Percentiles rank a stretch among this genome's conserved stretches.
Conservation (phyloP, 2,329 filamentous ascomycete genomes). For the Cryphonectria radicalis region DNA sequence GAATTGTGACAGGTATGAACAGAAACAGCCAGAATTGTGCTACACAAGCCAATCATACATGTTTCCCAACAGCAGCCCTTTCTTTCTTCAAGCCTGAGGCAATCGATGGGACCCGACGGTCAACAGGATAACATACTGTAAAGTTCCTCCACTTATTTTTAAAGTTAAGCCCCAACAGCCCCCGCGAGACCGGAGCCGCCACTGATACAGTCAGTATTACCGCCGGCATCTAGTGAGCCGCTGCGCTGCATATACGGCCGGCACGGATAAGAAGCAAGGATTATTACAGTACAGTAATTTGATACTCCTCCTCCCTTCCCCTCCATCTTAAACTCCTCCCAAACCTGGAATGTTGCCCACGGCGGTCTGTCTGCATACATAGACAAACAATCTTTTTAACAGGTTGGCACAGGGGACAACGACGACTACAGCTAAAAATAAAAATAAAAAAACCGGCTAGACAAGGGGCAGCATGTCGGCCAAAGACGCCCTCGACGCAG, state of each 20-base stretch:
- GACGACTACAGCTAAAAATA: background rate
- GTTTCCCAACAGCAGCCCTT: too few species aligned
- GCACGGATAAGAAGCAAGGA: background rate
- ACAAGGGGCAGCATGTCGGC: background rate
- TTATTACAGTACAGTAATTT: background rate
- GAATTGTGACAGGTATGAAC: background rate
- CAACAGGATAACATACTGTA: background rate
- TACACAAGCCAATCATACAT: too few species aligned
- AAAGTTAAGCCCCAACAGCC: background rate
- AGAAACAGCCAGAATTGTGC: too few species aligned
- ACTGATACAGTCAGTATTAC: background rate
- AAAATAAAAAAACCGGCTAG: too few species aligned
- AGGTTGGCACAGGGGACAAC: conserved; percentile 3
- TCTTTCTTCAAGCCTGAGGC: too few species aligned
- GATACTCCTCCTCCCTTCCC: background rate
- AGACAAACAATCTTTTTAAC: background rate
- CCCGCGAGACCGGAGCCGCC: background rate
- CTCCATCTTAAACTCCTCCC: too few species aligned
- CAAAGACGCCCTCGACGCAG: conserved; percentile 1
- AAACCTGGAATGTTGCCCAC: too few species aligned
- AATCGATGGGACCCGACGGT: background rate
- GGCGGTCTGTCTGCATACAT: too few species aligned
- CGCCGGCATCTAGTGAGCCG: background rate
- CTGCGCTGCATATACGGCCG: background rate
- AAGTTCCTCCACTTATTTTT: background rate